phyloP scores from a whole-genome alignment of 1,284 basidiomycete genomes.

The Irpex sp. region DNA sequence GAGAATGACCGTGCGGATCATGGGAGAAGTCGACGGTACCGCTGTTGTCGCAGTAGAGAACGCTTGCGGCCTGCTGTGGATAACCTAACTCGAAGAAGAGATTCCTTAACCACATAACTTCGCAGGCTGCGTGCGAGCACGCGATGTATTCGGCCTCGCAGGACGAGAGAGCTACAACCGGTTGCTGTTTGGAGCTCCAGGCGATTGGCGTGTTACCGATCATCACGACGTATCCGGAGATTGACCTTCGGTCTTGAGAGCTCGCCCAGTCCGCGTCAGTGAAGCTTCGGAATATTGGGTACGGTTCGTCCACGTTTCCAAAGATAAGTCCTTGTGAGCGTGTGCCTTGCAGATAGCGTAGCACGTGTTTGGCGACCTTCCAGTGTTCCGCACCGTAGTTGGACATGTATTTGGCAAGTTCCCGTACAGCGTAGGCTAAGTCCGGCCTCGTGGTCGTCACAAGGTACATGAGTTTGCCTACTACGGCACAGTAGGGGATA shows the following conservation, averaged over 20 bases:
- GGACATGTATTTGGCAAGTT: neutral
- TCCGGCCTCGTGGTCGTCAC: neutral
- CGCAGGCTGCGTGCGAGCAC: constrained; percentile 20
- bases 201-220: neutral
- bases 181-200: constrained; percentile 22
- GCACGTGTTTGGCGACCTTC: neutral
- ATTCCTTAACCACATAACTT: constrained; percentile 30
- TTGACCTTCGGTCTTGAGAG: neutral
- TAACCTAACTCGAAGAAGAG: constrained; percentile 25
- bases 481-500: neutral
- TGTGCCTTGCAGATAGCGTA: neutral
- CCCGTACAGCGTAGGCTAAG: neutral
- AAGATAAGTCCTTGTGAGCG: neutral
- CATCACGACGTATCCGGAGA: neutral
- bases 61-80: constrained; percentile 4
- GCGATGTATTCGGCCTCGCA: constrained; percentile 40
- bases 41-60: constrained; percentile 27
- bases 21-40: constrained; percentile 24
- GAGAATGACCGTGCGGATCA: constrained; percentile 26
- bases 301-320: neutral
- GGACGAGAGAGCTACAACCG: constrained; percentile 33
- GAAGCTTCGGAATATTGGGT: neutral
- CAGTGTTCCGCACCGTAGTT: neutral
- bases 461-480: neutral
- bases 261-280: neutral